phyloP scores from a whole-genome alignment of 345 rosid genomes.

The Rhodamnia argentea region DNA sequence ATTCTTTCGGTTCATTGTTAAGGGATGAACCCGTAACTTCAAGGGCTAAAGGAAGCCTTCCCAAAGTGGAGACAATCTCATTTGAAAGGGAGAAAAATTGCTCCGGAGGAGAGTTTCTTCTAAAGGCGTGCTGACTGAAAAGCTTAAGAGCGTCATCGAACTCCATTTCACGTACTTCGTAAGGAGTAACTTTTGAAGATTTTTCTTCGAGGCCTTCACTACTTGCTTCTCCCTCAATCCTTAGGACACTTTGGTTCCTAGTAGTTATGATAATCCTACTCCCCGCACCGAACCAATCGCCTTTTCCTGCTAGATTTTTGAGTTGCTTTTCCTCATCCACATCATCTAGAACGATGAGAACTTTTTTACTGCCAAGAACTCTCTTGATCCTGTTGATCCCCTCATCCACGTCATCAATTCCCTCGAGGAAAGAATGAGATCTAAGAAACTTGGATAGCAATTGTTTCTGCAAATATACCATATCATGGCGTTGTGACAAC shows the following conservation, averaged over 20 bases:
- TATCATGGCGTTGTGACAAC: neutral
- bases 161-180: neutral
- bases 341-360: neutral
- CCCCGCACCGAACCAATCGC: neutral
- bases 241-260: neutral
- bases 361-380: neutral
- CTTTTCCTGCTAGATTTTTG: neutral
- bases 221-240: neutral
- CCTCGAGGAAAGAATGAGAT: neutral
- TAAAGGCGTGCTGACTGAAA: neutral
- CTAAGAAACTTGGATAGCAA: neutral
- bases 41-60: neutral
- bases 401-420: neutral
- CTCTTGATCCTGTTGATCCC: neutral
- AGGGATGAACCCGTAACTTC: neutral
- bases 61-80: neutral
- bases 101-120: neutral
- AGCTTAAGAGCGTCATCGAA: neutral
- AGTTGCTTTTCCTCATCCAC: neutral
- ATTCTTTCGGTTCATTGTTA: accelerated
- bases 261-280: neutral
- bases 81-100: neutral
- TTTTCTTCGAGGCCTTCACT: accelerated
- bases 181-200: neutral
- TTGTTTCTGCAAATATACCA: neutral